Evolutionary conservation across 1,284 basidiomycete genomes (phyloP).

Genomic region (Xerocomus amazonicus): DNA sequence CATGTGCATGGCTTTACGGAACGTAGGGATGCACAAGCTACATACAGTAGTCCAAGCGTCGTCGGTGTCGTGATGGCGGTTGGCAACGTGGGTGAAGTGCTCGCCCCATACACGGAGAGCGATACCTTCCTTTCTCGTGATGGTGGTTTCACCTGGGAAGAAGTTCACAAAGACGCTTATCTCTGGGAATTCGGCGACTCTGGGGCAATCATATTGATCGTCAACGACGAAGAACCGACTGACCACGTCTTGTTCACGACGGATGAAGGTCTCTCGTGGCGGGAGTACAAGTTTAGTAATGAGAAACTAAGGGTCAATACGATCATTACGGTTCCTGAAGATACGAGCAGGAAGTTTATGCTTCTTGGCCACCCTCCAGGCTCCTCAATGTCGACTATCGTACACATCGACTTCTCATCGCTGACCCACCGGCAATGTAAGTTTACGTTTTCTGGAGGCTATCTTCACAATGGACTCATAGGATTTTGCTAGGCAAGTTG

Average conservation of each 20-base stretch:
- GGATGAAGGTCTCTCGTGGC: slow-evolving; percentile 87
- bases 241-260: slow-evolving; percentile 87
- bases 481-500: slow-evolving; percentile 52
- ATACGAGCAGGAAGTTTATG: slow-evolving; percentile 90
- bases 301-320: slow-evolving; percentile 72
- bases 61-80: slow-evolving; percentile 94
- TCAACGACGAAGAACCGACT: slow-evolving; percentile 91
- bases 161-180: slow-evolving; percentile 97
- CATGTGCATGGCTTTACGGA: slow-evolving; percentile 97
- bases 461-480: slow-evolving; percentile 1
- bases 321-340: slow-evolving; percentile 87
- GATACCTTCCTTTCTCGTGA: slow-evolving; percentile 97
- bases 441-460: slow-evolving; percentile 26
- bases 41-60: slow-evolving; percentile 89
- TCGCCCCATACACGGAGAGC: slow-evolving; percentile 80
- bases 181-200: slow-evolving; percentile 99
- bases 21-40: slow-evolving; percentile 83
- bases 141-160: slow-evolving; percentile 97
- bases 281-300: slow-evolving; percentile 78
- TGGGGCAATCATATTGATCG: slow-evolving; percentile 89
- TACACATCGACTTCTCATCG: slow-evolving; percentile 88
- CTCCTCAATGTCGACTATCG: slow-evolving; percentile 54
- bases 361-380: slow-evolving; percentile 69
- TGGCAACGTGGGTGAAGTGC: slow-evolving; percentile 89
- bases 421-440: slow-evolving; percentile 74